Base-by-base conservation (phyloP, 495 filamentous ascomycete species). In the Bombardia bombarda region DNA sequence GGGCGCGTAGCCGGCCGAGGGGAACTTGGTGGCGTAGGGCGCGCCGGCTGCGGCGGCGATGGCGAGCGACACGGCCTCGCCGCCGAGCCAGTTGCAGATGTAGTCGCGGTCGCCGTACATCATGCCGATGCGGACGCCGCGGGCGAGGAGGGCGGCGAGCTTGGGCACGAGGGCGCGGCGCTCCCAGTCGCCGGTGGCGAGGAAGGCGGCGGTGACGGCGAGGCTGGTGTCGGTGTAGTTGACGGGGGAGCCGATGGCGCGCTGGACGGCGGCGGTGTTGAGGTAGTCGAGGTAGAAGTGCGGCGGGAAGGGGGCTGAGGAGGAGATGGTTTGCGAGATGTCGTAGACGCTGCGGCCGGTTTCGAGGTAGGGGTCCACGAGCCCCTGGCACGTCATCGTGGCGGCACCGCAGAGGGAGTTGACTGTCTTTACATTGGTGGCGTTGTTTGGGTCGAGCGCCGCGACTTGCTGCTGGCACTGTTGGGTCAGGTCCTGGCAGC, bases 31-130 rank as follows among this genome's bases (percentile, higher is more conserved):
- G 19, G 67, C 38, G 13, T 60, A 62, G 4, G 52, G 40, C 13
- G 45, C 40, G 38, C 51, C 40, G 8, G 24, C 54, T 19, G 56
- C 46, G 42, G 25, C 62, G 7, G 75, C 74, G 14, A 85, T 38
- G 12, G 72, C 68, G 0, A 84, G 60, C 14, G 71, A 76, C 40
- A 80, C 65, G 7, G 75, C 72, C 55, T 82, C 67, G 25, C 80
- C 81, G 37, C 81, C 82, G 3, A 80, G 52, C 75, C 79, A 84
- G 55, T 83, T 85, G 56, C 79, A 84, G 21, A 79, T 71, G 51
- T 78, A 84, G 53, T 86, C 82, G 2, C 75, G 60, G 46, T 76
- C 71, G 37, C 70, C 84, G 47, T 86, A 86, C 30, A 86, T 67
- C 6, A 88, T 68, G 10, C 78, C 75, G 3, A 90, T 79, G 38